Evolutionary conservation across 441 rosid genomes (phyloP).

Genomic region (Syzygium syzygioides): DNA sequence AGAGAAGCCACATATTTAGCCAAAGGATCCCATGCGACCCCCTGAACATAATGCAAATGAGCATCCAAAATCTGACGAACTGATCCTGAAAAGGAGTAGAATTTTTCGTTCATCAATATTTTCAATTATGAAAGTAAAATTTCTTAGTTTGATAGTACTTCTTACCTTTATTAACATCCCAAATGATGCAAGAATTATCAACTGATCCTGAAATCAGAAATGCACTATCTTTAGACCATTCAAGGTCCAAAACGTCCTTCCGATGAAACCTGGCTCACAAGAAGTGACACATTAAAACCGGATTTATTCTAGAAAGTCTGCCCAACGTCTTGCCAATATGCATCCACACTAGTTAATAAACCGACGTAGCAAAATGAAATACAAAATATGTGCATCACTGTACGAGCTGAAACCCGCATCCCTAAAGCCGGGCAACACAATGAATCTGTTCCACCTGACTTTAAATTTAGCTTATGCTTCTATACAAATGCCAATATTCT

Average conservation of each 20-base stretch:
- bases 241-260: slow-evolving; percentile 85
- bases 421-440: background rate
- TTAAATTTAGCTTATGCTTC: background rate
- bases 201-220: slow-evolving; percentile 91
- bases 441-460: background rate
- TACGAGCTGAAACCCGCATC: background rate
- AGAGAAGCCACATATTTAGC: slow-evolving; percentile 73
- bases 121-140: background rate
- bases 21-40: slow-evolving; percentile 96
- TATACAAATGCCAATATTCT: background rate
- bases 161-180: slow-evolving; percentile 89
- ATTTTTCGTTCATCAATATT: background rate
- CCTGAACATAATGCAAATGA: slow-evolving; percentile 95
- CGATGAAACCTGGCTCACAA: slow-evolving; percentile 64
- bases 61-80: slow-evolving; percentile 83
- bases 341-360: background rate
- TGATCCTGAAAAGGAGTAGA: slow-evolving; percentile 46
- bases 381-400: background rate
- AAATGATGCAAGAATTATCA: slow-evolving; percentile 93
- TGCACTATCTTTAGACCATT: slow-evolving; percentile 80
- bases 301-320: background rate
- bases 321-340: background rate
- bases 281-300: slow-evolving; percentile 1
- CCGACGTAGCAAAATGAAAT: background rate
- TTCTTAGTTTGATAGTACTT: background rate